Evolutionary conservation across 768 basidiomycete species (phyloP), one percentile per base, ranked within the genome.

Genomic region (Tylopilus sp.): DNA sequence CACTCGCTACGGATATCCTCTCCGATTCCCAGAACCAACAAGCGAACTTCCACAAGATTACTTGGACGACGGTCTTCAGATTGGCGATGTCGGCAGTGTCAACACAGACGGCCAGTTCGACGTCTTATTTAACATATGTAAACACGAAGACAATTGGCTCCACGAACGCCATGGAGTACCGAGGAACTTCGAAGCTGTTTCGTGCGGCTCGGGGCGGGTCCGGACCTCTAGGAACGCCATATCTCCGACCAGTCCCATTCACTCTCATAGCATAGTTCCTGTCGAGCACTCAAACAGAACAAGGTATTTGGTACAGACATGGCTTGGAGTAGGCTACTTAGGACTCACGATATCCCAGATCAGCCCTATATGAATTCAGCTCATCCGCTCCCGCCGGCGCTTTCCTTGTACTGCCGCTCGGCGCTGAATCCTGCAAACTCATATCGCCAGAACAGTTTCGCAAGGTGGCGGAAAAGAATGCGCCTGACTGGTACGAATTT

Each of bases 51-150:
- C 47, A n/a, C 9, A 48, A 21, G 1, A 39, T 4, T 48, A 48
- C 26, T 20, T 28, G 20, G 20, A 48, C 4, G 1, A 2, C n/a
- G 47, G 47, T 17, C 47, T 48, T 48, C 8, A 48, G 15, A 48
- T 48, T 12, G 47, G 47, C 3, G 47, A 48, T n/a, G 47, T 48
- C 3, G 47, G 47, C 39, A 21, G 39, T 30, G 38, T 48, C 12
- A 25, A 30, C 13, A 28, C 4, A 18, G 15, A n/a, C 1, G 47
- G 47, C 13, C 38, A 40, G 18, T 48, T 48, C 28, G 26, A 30
- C 18, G 47, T 48, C 26, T n/a, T 48, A 15, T 48, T 48, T 17
- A 48, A 48, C 15, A 28, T 48, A n/a, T 28, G 28, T n/a, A 48
- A 40, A 22, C 7, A 5, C 10, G 12, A 17, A 13, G 28, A 48